Evolutionary conservation across 148 eudicot species (phyloP).

Genomic region (Rhododendron williamsianum): DNA sequence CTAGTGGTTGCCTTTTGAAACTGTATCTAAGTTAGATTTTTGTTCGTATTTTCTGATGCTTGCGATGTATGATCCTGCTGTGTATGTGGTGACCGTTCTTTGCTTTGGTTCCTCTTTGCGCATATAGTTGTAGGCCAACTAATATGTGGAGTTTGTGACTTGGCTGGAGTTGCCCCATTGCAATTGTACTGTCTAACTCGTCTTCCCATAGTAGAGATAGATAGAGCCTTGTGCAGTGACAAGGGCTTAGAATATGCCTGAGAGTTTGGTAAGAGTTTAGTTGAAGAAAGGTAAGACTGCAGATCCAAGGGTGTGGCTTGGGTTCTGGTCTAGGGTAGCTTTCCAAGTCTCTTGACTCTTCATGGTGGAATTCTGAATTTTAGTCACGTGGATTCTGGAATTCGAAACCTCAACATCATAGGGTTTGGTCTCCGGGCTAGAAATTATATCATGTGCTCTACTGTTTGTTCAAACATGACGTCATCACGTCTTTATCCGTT

Average conservation of each 20-base stretch:
- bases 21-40: neutral
- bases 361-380: neutral
- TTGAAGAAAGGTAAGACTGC: neutral
- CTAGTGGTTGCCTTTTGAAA: neutral
- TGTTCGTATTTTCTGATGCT: neutral
- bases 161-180: neutral
- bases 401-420: neutral
- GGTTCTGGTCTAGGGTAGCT: neutral
- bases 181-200: neutral
- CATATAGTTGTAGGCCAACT: neutral
- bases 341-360: neutral
- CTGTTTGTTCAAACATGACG: neutral
- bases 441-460: neutral
- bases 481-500: neutral
- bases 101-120: neutral
- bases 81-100: neutral
- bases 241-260: neutral
- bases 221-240: neutral
- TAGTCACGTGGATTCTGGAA: neutral
- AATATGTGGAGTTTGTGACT: neutral
- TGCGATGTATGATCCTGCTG: neutral
- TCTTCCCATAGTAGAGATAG: no score
- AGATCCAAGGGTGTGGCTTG: neutral
- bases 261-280: neutral
- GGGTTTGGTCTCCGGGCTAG: neutral